phyloP scores from a whole-genome alignment of 257 asterid species.

The Nicotiana knightiana region DNA sequence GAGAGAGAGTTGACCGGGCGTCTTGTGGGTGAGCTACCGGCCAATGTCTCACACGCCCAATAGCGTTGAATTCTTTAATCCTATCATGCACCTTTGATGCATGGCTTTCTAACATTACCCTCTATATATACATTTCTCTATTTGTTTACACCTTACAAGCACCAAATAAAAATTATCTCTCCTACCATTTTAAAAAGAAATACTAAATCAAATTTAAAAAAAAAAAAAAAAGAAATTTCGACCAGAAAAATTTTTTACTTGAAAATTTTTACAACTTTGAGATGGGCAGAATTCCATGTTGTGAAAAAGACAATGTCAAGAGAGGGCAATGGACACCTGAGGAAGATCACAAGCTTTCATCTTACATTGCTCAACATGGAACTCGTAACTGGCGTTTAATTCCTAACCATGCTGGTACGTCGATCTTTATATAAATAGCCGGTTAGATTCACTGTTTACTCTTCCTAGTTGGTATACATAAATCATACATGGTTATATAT shows the following conservation, averaged over 20 bases:
- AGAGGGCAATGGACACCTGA: conserved; percentile 98
- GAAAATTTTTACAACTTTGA: background rate
- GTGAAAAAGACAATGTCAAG: conserved; percentile 86
- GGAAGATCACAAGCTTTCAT: conserved; percentile 90
- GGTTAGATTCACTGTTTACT: too few relatives aligned
- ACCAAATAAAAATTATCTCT: background rate
- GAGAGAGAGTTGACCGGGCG: conserved; percentile 56
- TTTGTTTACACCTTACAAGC: conserved; percentile 22
- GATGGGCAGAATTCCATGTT: conserved; percentile 91
- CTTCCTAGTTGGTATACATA: too few relatives aligned
- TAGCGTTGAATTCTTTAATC: conserved; percentile 83
- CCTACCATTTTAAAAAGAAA: too few relatives aligned
- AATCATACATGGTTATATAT: too few relatives aligned
- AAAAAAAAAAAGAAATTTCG: background rate
- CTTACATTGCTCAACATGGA: conserved; percentile 92
- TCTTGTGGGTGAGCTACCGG: conserved; percentile 84
- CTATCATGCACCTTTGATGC: conserved; percentile 70
- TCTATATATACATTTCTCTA: background rate
- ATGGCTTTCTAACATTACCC: conserved; percentile 20
- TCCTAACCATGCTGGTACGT: conserved; percentile 84
- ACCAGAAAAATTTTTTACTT: background rate
- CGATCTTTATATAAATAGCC: background rate
- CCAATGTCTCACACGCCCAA: conserved; percentile 77
- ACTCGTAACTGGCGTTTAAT: conserved; percentile 97
- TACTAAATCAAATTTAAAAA: too few relatives aligned